phyloP scores from a whole-genome alignment of 495 filamentous ascomycete species.

The Aspergillus homomorphus region DNA sequence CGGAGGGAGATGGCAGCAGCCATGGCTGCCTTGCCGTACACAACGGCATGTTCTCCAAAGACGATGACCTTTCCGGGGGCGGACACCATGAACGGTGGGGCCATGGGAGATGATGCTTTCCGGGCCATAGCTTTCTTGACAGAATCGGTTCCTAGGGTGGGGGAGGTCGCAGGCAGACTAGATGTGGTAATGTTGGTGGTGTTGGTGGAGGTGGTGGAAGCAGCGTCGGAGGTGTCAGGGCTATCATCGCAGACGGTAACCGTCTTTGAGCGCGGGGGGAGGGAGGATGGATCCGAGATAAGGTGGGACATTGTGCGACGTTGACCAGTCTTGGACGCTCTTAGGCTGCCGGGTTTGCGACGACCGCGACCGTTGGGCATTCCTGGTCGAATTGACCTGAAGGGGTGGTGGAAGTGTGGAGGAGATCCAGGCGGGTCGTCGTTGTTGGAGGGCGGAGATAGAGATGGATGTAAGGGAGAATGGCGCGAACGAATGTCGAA shows the following conservation, averaged over 20 bases:
- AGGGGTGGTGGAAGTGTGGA: slow-evolving; percentile 3
- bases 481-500: slow-evolving; percentile 3
- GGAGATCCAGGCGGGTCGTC: slow-evolving; percentile 1
- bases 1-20: slow-evolving; percentile 91
- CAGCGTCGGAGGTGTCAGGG: slow-evolving; percentile 18
- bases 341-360: slow-evolving; percentile 24
- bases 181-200: slow-evolving; percentile 21
- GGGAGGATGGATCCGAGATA: slow-evolving; percentile 17
- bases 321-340: slow-evolving; percentile 11
- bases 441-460: slow-evolving; percentile 6
- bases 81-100: slow-evolving; percentile 94
- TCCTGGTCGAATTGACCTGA: not conserved
- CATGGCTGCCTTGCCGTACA: slow-evolving; percentile 93
- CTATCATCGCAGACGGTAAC: slow-evolving; percentile 21
- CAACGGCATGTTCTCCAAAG: slow-evolving; percentile 94
- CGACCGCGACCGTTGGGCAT: slow-evolving; percentile 22
- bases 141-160: slow-evolving; percentile 18
- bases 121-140: slow-evolving; percentile 32
- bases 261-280: slow-evolving; percentile 15
- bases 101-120: slow-evolving; percentile 51
- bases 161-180: slow-evolving; percentile 25
- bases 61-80: slow-evolving; percentile 97
- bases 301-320: slow-evolving; percentile 26
- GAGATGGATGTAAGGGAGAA: not conserved
- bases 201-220: slow-evolving; percentile 17